Base-by-base conservation (phyloP, 345 rosid species). In the Salix brachista region DNA sequence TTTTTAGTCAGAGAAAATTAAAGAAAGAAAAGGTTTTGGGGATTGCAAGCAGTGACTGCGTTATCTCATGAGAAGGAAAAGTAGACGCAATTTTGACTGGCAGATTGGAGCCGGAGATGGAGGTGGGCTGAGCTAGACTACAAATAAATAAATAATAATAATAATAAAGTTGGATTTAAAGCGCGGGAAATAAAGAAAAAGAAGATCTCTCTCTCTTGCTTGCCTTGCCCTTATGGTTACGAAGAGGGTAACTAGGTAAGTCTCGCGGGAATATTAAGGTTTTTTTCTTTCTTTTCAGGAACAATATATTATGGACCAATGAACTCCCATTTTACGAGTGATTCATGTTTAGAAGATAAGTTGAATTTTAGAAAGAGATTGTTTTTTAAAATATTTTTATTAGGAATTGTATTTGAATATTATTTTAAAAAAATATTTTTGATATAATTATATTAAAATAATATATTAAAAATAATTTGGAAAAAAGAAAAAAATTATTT, bases 51-150 rank as follows among this genome's bases (percentile, higher is more conserved):
- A 81, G 85, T 30, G 82, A 80, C 23, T 54, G 61, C 50, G n/a
- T 0, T 76, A 12, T 14, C 50, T 25, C 30, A 30, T 28, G 9
- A 11, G 28, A 25, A 65, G 67, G 41, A 76, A 61, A 83, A 70
- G 83, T 67, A 81, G 80, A 80, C 73, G 70, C 67, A 84, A 78
- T 42, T 85, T 85, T 85, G 89, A 87, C 89, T 72, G 76, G 28
- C 79, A 9, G 84, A 71, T 75, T 80, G 76, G 37, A 74, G 84
- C 80, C 71, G 74, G 39, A 68, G 84, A 77, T 25, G 73, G 82
- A 34, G 78, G 61, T 72, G 62, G 79, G 69, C 34, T 16, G 39
- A 34, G 44, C 30, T 37, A 42, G 46, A 32, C 2, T 42, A 46
- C 17, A 14, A 46, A 13, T 36, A 36, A 34, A 34, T 34, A 0